Conservation (phyloP, 1,284 basidiomycete genomes). For the Ceratobasidium sp. region DNA sequence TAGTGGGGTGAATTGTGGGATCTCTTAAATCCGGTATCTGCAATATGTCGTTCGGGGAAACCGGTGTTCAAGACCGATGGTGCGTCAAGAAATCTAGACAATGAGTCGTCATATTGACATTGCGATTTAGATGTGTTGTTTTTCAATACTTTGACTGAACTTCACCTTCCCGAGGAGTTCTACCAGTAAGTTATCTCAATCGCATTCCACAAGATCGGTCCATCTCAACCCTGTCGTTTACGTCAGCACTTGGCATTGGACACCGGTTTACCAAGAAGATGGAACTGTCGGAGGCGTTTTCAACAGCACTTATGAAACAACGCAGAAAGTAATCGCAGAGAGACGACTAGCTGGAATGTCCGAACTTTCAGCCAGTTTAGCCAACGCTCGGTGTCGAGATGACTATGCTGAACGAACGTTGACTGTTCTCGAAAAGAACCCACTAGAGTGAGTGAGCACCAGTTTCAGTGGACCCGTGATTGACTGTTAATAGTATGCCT, state of each 20-base stretch:
- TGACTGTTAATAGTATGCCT: conserved; percentile 14
- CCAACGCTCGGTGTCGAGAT: background rate
- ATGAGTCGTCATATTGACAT: background rate
- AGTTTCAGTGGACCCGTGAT: background rate
- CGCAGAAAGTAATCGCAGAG: conserved; percentile 40
- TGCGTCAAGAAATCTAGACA: background rate
- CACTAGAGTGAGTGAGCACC: background rate
- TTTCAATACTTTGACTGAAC: conserved; percentile 39
- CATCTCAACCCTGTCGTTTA: background rate
- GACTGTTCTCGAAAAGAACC: conserved; percentile 1
- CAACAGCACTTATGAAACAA: conserved; percentile 41
- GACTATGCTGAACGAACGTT: conserved; percentile 8
- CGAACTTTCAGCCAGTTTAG: background rate
- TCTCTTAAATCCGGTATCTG: conserved; percentile 15
- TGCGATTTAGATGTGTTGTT: conserved; percentile 37
- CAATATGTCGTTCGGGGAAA: conserved; percentile 30
- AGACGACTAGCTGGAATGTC: conserved; percentile 31
- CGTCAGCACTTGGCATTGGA: conserved; percentile 37
- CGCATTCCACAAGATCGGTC: background rate
- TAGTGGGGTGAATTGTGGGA: conserved; percentile 39
- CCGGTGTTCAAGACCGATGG: conserved; percentile 38
- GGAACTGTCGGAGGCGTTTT: conserved; percentile 38
- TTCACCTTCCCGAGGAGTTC: conserved; percentile 39
- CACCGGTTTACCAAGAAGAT: conserved; percentile 38
- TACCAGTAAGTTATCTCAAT: conserved; percentile 28